Evolutionary conservation across 2,329 filamentous ascomycete genomes (phyloP).

Genomic region (Calonectria honghensis): DNA sequence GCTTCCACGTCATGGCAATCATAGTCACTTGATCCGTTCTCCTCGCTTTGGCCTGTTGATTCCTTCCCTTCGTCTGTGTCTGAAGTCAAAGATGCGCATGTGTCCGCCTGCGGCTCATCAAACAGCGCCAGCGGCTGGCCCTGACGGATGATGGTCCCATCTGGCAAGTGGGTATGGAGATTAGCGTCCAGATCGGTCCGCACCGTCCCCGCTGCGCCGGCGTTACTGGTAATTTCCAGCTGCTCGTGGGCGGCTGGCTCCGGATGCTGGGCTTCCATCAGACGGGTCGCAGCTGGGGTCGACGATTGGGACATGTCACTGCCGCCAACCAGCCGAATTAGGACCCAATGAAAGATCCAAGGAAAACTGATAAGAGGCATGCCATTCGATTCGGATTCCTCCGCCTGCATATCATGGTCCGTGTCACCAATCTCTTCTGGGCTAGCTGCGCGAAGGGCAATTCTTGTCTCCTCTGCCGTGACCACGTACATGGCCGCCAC

Average conservation of each 20-base stretch:
- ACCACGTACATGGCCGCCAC: slow-evolving; percentile 92
- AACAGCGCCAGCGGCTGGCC: slow-evolving; percentile 49
- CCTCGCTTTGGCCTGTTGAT: not conserved
- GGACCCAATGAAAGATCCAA: slow-evolving; percentile 87
- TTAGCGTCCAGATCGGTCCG: slow-evolving; percentile 34
- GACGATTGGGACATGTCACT: slow-evolving; percentile 50
- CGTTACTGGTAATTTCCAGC: slow-evolving; percentile 14
- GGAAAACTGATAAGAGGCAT: slow-evolving; percentile 95
- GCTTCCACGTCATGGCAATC: slow-evolving; percentile 1
- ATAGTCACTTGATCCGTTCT: slow-evolving; percentile 7
- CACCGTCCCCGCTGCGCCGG: not conserved
- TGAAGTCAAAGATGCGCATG: not conserved
- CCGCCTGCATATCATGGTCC: slow-evolving; percentile 53
- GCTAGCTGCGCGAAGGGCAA: slow-evolving; percentile 70
- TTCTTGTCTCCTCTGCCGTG: slow-evolving; percentile 81
- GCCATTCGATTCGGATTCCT: slow-evolving; percentile 60
- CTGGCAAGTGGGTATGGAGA: slow-evolving; percentile 42
- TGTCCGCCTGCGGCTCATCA: slow-evolving; percentile 30
- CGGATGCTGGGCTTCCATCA: slow-evolving; percentile 14
- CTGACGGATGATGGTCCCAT: slow-evolving; percentile 47
- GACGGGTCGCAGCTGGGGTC: slow-evolving; percentile 41
- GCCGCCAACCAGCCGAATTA: slow-evolving; percentile 59
- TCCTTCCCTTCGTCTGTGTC: slow-evolving; percentile 26
- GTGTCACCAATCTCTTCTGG: slow-evolving; percentile 57
- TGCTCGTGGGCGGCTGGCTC: slow-evolving; percentile 5